phyloP scores from a whole-genome alignment of 2,329 filamentous ascomycete genomes.

The Aureobasidium sp. region DNA sequence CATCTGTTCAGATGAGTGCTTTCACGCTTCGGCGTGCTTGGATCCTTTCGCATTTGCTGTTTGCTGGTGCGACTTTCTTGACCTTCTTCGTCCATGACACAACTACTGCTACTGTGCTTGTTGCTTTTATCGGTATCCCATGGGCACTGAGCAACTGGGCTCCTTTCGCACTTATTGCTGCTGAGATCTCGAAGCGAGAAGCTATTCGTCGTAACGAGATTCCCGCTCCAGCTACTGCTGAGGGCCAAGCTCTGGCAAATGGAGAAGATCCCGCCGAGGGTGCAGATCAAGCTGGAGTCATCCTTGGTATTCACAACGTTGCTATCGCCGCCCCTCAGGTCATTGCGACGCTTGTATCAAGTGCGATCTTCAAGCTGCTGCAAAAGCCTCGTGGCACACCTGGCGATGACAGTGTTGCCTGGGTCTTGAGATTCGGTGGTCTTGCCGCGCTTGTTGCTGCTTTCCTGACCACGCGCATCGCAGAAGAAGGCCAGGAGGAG shows the following conservation, averaged over 20 bases:
- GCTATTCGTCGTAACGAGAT: conserved; percentile 51
- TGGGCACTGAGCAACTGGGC: conserved; percentile 95
- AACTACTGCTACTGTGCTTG: conserved; percentile 64
- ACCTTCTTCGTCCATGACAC: conserved; percentile 72
- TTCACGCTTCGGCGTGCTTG: conserved; percentile 84
- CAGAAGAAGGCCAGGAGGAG: conserved; percentile 45
- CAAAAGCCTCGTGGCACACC: conserved; percentile 82
- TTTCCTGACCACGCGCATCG: conserved; percentile 60
- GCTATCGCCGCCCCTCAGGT: conserved; percentile 88
- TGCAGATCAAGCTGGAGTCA: conserved; percentile 75
- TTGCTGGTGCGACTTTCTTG: conserved; percentile 71
- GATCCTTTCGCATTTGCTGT: conserved; percentile 79
- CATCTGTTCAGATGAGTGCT: conserved; percentile 62
- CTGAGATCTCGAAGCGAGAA: conserved; percentile 80
- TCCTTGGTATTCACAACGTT: conserved; percentile 93
- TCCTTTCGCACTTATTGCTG: conserved; percentile 89
- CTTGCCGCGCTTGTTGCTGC: conserved; percentile 70
- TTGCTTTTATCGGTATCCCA: conserved; percentile 76
- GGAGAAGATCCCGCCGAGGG: conserved; percentile 48
- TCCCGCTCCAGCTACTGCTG: conserved; percentile 27
- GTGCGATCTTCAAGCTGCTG: conserved; percentile 72
- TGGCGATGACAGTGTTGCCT: conserved; percentile 79
- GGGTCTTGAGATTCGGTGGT: conserved; percentile 80
- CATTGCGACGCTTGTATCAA: conserved; percentile 76
- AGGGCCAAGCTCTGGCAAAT: conserved; percentile 33